Percentiles rank a stretch among this genome's conserved stretches.
Evolutionary conservation across 768 basidiomycete genomes (phyloP).

Genomic region (Hortiboletus flavorubellus): DNA sequence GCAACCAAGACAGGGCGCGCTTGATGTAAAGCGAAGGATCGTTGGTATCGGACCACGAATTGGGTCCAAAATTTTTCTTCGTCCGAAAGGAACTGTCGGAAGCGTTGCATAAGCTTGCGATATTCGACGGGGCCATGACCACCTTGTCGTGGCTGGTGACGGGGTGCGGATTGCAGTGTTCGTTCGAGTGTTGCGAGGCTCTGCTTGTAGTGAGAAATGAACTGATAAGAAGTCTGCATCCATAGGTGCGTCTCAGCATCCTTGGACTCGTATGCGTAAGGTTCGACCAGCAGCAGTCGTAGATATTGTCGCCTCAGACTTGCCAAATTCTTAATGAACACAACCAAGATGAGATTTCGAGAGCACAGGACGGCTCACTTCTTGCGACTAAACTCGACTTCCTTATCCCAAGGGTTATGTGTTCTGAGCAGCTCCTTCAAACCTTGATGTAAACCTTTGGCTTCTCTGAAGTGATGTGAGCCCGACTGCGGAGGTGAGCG

Average conservation of each 20-base stretch:
- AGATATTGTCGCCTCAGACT: constrained; percentile 74
- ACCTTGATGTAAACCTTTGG: constrained; percentile 67
- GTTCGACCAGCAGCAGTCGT: constrained; percentile 63
- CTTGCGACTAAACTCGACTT: constrained; percentile 83
- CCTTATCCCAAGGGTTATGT: constrained; percentile 77
- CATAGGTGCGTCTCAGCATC: constrained; percentile 83
- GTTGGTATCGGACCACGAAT: constrained; percentile 70
- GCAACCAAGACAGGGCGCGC: constrained; percentile 53
- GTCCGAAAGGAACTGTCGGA: constrained; percentile 83
- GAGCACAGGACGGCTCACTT: constrained; percentile 50
- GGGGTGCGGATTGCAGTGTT: constrained; percentile 40
- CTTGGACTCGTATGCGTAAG: constrained; percentile 68
- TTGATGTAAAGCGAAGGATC: constrained; percentile 67
- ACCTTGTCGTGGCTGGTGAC: constrained; percentile 36
- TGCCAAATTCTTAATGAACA: constrained; percentile 8
- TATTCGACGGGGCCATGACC: constrained; percentile 71
- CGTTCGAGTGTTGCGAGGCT: constrained; percentile 67
- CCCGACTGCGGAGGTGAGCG: not conserved
- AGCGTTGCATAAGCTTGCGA: constrained; percentile 82
- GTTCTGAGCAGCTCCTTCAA: constrained; percentile 74
- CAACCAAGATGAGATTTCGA: constrained; percentile 1
- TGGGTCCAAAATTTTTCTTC: constrained; percentile 93
- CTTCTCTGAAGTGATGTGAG: constrained; percentile 54
- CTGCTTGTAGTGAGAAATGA: constrained; percentile 82
- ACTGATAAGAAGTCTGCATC: constrained; percentile 88